These are phyloP conservation scores for Cladophialophora bantiana DNA, from an alignment of 2,329 filamentous ascomycete genomes.

Conservation along the genomic window DNA sequence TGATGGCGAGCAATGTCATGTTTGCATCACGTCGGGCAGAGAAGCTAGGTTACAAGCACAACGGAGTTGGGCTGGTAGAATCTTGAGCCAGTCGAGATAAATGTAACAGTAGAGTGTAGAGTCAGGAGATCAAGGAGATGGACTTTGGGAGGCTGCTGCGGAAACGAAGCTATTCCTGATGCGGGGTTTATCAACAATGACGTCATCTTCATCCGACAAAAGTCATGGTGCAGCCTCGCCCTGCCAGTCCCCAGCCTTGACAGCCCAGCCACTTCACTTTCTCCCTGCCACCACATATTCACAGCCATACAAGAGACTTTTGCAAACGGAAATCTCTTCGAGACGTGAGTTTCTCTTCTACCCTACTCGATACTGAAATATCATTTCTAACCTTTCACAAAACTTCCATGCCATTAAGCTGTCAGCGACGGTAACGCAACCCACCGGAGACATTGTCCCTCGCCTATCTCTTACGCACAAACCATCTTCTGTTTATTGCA, in stretches of 20 bases:
- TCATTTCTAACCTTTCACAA: not conserved
- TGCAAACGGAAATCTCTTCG: slow-evolving; percentile 3
- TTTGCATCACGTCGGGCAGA: slow-evolving; percentile 21
- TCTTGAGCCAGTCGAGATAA: slow-evolving; percentile 9
- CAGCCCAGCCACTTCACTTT: slow-evolving; percentile 15
- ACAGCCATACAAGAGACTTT: slow-evolving; percentile 1
- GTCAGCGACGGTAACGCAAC: not conserved
- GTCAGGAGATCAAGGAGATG: not conserved
- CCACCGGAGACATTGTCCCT: not conserved
- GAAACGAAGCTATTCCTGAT: slow-evolving; percentile 17
- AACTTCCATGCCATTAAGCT: slow-evolving; percentile 1
- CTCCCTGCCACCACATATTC: slow-evolving; percentile 18
- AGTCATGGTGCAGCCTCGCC: slow-evolving; percentile 1
- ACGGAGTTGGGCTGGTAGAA: slow-evolving; percentile 23
- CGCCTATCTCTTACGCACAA: not conserved
- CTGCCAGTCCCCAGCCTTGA: slow-evolving; percentile 12
- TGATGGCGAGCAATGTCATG: slow-evolving; percentile 26
- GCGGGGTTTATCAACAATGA: slow-evolving; percentile 8
- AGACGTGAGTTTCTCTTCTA: slow-evolving; percentile 16
- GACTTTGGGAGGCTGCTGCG: slow-evolving; percentile 3
- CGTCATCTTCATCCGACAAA: slow-evolving; percentile 4
- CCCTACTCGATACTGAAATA: not conserved
- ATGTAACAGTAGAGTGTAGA: too few species aligned
- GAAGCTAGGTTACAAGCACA: slow-evolving; percentile 26
- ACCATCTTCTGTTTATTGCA: slow-evolving; percentile 1